phyloP scores from a whole-genome alignment of 179 eudicot genomes.

The Vitellaria paradoxa region DNA sequence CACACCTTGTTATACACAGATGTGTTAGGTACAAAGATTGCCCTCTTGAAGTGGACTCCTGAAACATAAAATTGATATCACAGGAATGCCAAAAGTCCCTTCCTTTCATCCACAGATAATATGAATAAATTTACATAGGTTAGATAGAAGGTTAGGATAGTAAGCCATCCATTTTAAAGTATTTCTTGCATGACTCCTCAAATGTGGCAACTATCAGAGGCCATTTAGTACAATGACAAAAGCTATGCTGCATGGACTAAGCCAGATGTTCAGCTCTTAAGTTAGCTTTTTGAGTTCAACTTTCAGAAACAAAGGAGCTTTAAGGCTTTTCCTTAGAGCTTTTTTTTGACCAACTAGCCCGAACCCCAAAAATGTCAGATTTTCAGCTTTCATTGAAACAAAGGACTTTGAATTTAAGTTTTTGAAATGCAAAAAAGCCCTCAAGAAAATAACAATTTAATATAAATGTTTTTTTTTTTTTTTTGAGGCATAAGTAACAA shows the following conservation, averaged over 20 bases:
- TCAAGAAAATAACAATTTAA: too few species aligned
- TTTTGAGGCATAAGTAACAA: too few species aligned
- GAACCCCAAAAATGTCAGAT: background rate
- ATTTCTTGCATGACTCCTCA: background rate
- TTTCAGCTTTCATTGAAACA: background rate
- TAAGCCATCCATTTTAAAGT: background rate
- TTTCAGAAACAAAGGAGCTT: background rate
- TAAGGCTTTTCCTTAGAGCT: background rate
- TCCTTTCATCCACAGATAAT: background rate
- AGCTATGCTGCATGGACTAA: background rate
- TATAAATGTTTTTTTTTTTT: too few species aligned
- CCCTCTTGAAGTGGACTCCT: conserved; percentile 88
- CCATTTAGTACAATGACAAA: background rate
- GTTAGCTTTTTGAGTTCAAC: background rate
- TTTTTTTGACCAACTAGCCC: background rate
- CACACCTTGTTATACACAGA: conserved; percentile 84
- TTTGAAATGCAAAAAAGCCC: background rate
- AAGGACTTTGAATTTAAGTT: background rate
- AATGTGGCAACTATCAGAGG: background rate
- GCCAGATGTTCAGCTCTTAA: background rate
- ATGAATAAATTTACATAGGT: background rate
- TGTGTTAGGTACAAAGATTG: conserved; percentile 85
- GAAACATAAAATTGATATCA: conserved; percentile 22
- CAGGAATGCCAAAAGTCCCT: background rate
- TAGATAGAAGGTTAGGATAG: background rate